These are phyloP conservation scores for Immersiella caudata DNA, from an alignment of 495 filamentous ascomycete genomes.

Conservation along the genomic window DNA sequence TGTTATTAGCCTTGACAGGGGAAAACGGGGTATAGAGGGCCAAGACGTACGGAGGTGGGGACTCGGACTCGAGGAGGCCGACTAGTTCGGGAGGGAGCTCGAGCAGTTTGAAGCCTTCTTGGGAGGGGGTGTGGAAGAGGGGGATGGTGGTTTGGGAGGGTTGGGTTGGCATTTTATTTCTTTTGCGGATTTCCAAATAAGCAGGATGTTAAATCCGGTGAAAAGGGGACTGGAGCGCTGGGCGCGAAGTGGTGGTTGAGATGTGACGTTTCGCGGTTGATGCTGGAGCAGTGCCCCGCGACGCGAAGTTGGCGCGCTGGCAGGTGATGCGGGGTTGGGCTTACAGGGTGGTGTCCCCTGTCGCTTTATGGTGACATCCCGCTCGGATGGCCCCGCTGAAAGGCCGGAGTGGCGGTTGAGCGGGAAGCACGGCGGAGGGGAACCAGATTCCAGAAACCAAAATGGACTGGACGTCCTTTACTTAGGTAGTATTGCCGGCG, in stretches of 20 bases:
- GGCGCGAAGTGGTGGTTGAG: not conserved
- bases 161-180: constrained; percentile 17
- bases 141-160: constrained; percentile 50
- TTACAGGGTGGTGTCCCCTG: not conserved
- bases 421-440: too few relatives aligned
- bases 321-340: constrained; percentile 7
- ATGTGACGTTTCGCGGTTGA: not conserved
- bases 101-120: constrained; percentile 71
- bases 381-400: too few relatives aligned
- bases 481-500: too few relatives aligned
- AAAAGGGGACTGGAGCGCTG: not conserved
- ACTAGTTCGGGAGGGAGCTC: constrained; percentile 79
- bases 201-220: too few relatives aligned
- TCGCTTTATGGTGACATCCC: too few relatives aligned
- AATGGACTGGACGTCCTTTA: too few relatives aligned
- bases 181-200: too few relatives aligned
- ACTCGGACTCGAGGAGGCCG: constrained; percentile 61
- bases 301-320: constrained; percentile 10
- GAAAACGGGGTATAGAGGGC: not conserved
- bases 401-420: too few relatives aligned
- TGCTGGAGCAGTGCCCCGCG: not conserved
- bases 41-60: constrained; percentile 60
- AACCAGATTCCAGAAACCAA: too few relatives aligned
- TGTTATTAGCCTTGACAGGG: not conserved
- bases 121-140: constrained; percentile 62